Conservation (phyloP, 139 green algal species). For the Picochlorum costavermella region DNA sequence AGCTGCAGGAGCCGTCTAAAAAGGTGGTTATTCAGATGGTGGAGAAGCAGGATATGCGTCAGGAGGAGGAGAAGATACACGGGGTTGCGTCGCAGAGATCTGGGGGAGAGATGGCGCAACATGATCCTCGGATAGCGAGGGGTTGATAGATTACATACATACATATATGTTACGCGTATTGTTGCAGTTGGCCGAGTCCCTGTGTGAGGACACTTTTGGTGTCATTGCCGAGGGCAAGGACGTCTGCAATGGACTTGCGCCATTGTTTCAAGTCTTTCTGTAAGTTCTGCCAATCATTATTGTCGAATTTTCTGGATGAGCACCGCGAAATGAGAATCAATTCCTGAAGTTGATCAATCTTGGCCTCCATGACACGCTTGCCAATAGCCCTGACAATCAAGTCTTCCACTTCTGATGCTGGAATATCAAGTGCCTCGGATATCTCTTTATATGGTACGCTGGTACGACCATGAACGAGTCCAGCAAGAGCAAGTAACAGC, state of each 20-base stretch:
- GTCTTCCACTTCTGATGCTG: slow-evolving; percentile 32
- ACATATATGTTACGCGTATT: not conserved
- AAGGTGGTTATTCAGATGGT: slow-evolving; percentile 43
- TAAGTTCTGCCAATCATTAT: slow-evolving; percentile 37
- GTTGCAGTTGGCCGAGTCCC: slow-evolving; percentile 10
- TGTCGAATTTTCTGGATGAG: slow-evolving; percentile 31
- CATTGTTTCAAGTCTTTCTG: slow-evolving; percentile 28
- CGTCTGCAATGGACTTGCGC: slow-evolving; percentile 15
- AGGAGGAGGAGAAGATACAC: slow-evolving; percentile 55
- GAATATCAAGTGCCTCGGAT: slow-evolving; percentile 8
- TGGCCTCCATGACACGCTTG: slow-evolving; percentile 31
- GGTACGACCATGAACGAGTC: slow-evolving; percentile 15
- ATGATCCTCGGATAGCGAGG: not conserved
- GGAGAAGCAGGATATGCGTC: slow-evolving; percentile 68
- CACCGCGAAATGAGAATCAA: slow-evolving; percentile 29
- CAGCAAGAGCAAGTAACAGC: slow-evolving; percentile 27
- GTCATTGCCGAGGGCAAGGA: slow-evolving; percentile 3
- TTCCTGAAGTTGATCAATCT: slow-evolving; percentile 29
- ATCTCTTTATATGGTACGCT: slow-evolving; percentile 23
- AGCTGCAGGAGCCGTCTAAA: slow-evolving; percentile 94
- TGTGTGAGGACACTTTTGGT: slow-evolving; percentile 3
- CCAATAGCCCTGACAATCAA: slow-evolving; percentile 44
- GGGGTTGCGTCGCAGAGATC: no score
- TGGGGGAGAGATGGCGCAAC: not conserved
- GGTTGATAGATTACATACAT: not conserved